These are phyloP conservation scores for Trametes sanguinea DNA, from an alignment of 768 basidiomycete genomes.

Conservation along the genomic window DNA sequence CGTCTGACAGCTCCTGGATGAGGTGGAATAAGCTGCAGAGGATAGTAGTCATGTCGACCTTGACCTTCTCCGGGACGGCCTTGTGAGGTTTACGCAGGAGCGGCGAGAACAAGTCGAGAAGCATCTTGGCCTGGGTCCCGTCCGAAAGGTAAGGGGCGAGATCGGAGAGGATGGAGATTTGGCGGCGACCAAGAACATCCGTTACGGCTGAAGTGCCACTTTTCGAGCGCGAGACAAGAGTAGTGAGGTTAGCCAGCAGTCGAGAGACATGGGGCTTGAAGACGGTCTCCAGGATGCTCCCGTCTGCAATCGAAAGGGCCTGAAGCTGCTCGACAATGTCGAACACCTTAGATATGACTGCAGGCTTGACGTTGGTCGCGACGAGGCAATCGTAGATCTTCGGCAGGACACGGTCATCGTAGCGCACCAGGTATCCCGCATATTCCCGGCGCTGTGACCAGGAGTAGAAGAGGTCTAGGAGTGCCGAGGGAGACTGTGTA, in stretches of 20 bases:
- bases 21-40: conserved; percentile 64
- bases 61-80: conserved; percentile 81
- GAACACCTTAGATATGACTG: conserved; percentile 77
- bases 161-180: conserved; percentile 78
- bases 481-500: conserved; percentile 85
- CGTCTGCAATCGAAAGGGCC: conserved; percentile 52
- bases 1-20: conserved; percentile 59
- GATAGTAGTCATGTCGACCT: conserved; percentile 78
- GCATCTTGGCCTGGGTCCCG: conserved; percentile 66
- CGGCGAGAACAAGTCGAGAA: conserved; percentile 75
- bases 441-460: conserved; percentile 68
- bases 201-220: conserved; percentile 46
- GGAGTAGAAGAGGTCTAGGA: conserved; percentile 80
- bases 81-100: conserved; percentile 77
- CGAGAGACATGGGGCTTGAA: conserved; percentile 70
- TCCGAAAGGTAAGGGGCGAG: conserved; percentile 76
- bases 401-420: conserved; percentile 67
- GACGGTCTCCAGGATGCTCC: conserved; percentile 49
- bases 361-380: conserved; percentile 83
- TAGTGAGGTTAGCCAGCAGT: conserved; percentile 72
- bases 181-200: conserved; percentile 73
- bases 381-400: conserved; percentile 82
- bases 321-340: conserved; percentile 82
- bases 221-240: conserved; percentile 65
- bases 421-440: conserved; percentile 64